Base-by-base conservation (phyloP, 345 rosid genomes). In the Cardamine occulta region DNA sequence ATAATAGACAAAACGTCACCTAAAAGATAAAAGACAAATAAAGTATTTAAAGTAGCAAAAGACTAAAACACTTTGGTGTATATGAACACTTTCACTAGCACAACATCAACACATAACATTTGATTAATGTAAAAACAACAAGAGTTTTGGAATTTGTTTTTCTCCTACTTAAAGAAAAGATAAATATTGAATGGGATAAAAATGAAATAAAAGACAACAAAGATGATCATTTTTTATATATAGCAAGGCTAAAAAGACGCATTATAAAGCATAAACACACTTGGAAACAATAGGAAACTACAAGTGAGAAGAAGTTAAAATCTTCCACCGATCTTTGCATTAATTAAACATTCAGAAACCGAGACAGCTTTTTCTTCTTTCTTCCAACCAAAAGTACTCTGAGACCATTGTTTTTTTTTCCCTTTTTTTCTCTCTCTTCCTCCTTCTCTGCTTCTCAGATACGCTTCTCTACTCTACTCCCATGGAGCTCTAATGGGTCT, bases 401-500 rank as follows among this genome's bases (percentile, higher is more conserved):
- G 1, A 31, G 65, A 70, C 80, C 75, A 76, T 70, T 68, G 71
- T 55, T 65, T 32, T 61, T 39, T 29, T 64, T 65, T 58, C 67
- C 59, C 35, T 57, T 37, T 4, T 57, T 12, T 11, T 21, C 54
- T 34, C 66, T 68, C 49, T 63, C 45, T 44, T 51, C 52, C 42
- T 62, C 48, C 21, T 51, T 24, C 29, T 67, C 54, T 58, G 44
- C 75, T 62, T 76, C 70, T 70, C 15, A 17, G 37, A 31, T 63
- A 61, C 62, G 14, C 60, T 56, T 44, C 44, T 65, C 62, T 73
- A 53, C 69, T 68, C 42, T 29, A 49, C 63, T 29, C 31, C 34
- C 72, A 63, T 82, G 85, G 87, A 70, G 72, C 61, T 67, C 15
- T 75, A 75, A 74, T 79, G 78, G 80, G 82, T 70, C 23, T 35